Evolutionary conservation across 83 land plant species (phyloP), one percentile per base, ranked within the genome.

Genomic region (Thuja plicata): DNA sequence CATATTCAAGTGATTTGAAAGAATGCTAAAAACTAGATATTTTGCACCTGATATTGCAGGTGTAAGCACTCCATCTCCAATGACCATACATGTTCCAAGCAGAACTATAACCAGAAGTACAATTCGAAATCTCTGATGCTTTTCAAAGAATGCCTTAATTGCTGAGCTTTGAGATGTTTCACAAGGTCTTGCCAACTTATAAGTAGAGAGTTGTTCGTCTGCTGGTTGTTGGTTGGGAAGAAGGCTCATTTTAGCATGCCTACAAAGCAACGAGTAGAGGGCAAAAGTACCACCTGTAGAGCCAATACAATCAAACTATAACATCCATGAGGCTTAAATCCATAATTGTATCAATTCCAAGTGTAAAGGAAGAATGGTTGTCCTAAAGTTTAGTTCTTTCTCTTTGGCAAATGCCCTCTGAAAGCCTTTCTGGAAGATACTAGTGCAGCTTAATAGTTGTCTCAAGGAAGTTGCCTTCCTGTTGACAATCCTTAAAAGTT

Each of bases 231-330:
- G 90, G 74, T 86, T 86, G n/a, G 88, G 90, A 41, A 90, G 83
- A 37, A 84, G 62, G 35, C 78, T 85, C 55, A 90, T 35, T 84
- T 88, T 89, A 45, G 92, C 91, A 77, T 91, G 91, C 41, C 91
- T 60, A 62, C 91, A 77, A 34, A 88, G 60, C 17, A 88, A 50
- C 27, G 88, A 88, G 21, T 88, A 83, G 32, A 79, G 82, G 21
- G 92, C 88, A 86, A 91, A 91, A 6, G 91, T 91, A 37, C 92
- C 91, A 77, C 92, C 94, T 93, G 82, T 46, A 79, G 8, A 79
- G 41, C 81, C 35, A 30, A 32, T 74, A 5, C 2, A 45, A 41
- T 21, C 10, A 45, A 84, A 13, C 60, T 5, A 84, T 37, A 84
- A 50, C 32, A 84, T 32, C 19, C 35, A 84, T 32, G 38, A 52